A percentile compares a stretch with the other conserved stretches of the same genome.
These are phyloP conservation scores for Ceratobasidium papillatum DNA, from an alignment of 1,284 basidiomycete species.

Conservation along the genomic window DNA sequence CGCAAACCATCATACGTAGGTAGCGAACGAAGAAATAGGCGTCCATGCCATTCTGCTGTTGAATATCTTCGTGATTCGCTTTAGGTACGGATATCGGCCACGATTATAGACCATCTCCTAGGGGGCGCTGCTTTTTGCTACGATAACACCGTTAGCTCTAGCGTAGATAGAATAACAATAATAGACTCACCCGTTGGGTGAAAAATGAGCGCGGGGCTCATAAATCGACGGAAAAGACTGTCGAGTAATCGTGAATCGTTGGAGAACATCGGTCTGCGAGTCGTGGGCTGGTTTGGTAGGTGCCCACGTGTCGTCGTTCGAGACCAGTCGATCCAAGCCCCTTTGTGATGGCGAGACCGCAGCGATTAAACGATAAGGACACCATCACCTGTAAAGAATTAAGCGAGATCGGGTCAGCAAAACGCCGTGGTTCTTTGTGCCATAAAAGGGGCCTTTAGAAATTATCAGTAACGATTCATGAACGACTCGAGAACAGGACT, in stretches of 20 bases:
- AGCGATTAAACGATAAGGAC: no score
- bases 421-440: no score
- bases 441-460: no score
- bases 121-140: conserved; percentile 65
- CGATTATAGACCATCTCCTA: conserved; percentile 58
- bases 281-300: no score
- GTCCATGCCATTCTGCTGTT: conserved; percentile 69
- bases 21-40: conserved; percentile 80
- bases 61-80: conserved; percentile 57
- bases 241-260: conserved; percentile 78
- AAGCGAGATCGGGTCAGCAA: no score
- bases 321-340: no score
- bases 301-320: no score
- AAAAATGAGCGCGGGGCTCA: conserved; percentile 78
- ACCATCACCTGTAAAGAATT: no score
- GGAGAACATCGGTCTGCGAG: no score
- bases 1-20: conserved; percentile 68
- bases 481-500: no score
- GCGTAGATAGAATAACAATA: neutral
- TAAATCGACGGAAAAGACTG: conserved; percentile 79
- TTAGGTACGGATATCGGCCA: conserved; percentile 68
- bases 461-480: no score
- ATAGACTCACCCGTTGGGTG: conserved; percentile 61
- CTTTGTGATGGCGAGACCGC: no score
- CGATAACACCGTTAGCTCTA: neutral